These are phyloP conservation scores for Adansonia gregorii DNA, from an alignment of 441 rosid species.

Conservation along the genomic window DNA sequence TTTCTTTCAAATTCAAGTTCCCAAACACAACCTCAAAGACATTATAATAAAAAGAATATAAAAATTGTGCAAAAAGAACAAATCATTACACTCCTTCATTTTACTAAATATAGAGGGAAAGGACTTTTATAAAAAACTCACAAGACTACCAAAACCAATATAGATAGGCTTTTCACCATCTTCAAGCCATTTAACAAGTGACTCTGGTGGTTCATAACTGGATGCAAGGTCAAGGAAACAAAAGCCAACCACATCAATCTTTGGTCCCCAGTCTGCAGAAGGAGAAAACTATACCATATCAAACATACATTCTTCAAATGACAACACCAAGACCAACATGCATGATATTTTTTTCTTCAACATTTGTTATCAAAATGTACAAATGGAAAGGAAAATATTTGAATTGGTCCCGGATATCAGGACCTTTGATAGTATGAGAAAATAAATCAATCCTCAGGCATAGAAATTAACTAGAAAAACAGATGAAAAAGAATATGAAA, in stretches of 20 bases:
- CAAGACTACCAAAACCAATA: conserved; percentile 66
- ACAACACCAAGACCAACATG: not conserved
- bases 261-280: conserved; percentile 58
- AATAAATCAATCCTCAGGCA: not conserved
- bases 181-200: conserved; percentile 50
- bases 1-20: not conserved
- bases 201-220: conserved; percentile 51
- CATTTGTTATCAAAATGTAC: not conserved
- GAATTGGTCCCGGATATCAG: not conserved
- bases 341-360: not conserved
- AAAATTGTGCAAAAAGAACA: conserved; percentile 3
- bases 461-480: not conserved
- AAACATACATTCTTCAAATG: conserved; percentile 16
- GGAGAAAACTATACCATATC: conserved; percentile 9
- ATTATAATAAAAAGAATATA: not conserved
- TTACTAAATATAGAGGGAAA: conserved; percentile 8
- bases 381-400: not conserved
- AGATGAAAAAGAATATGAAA: not conserved
- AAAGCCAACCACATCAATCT: conserved; percentile 56
- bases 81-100: not conserved
- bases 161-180: conserved; percentile 53
- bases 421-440: not conserved
- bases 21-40: not conserved
- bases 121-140: conserved; percentile 37
- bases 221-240: conserved; percentile 65